phyloP scores from a whole-genome alignment of 768 basidiomycete genomes.

The Mycena filopes region DNA sequence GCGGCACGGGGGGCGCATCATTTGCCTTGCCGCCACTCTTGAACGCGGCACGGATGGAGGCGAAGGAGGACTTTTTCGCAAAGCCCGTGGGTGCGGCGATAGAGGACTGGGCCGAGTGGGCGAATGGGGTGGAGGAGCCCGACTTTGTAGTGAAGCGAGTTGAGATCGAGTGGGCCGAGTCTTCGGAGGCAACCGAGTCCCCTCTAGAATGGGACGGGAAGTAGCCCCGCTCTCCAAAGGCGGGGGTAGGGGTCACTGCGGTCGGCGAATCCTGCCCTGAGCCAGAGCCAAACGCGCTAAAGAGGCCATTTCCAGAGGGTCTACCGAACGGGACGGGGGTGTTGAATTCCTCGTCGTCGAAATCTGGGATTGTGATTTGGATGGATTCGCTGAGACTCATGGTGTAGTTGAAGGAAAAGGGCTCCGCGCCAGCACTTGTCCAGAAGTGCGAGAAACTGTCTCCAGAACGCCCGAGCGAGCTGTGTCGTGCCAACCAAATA shows the following conservation, averaged over 20 bases:
- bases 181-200: conserved; percentile 84
- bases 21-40: conserved; percentile 67
- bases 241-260: conserved; percentile 59
- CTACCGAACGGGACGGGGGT: conserved; percentile 80
- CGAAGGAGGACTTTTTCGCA: conserved; percentile 85
- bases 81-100: conserved; percentile 72
- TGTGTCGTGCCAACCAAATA: too few species aligned
- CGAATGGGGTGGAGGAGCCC: conserved; percentile 59
- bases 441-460: conserved; percentile 31
- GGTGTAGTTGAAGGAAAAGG: background rate
- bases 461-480: too few species aligned
- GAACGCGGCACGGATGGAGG: conserved; percentile 89
- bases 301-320: conserved; percentile 50
- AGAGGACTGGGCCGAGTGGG: conserved; percentile 79
- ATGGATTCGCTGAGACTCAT: conserved; percentile 51
- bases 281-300: conserved; percentile 37
- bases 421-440: conserved; percentile 29
- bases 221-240: conserved; percentile 62
- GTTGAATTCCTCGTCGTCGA: conserved; percentile 79
- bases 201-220: conserved; percentile 76
- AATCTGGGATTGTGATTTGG: conserved; percentile 83
- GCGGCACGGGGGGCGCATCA: conserved; percentile 82
- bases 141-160: conserved; percentile 60
- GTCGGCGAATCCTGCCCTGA: conserved; percentile 78
- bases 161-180: conserved; percentile 72